These are phyloP conservation scores for Scleroderma bovista DNA, from an alignment of 768 basidiomycete species.

Conservation along the genomic window DNA sequence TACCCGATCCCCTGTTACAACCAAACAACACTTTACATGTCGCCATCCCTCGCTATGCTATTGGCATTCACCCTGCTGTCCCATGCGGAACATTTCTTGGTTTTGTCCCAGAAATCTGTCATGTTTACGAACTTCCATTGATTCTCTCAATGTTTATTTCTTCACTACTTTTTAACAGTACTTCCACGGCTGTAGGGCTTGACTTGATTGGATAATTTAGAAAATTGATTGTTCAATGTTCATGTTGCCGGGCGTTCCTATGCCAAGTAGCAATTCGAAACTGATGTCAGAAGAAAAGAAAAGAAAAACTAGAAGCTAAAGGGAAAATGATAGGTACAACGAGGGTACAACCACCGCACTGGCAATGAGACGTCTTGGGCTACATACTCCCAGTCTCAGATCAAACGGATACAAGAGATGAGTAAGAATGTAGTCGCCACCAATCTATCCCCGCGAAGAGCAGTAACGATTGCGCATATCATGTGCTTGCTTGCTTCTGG, in stretches of 20 bases:
- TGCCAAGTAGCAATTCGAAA: too few species aligned
- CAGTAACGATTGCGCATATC: neutral
- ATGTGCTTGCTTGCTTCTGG: neutral
- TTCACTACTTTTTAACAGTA: constrained; percentile 3
- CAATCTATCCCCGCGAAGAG: neutral
- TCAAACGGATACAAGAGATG: too few species aligned
- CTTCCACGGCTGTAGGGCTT: neutral
- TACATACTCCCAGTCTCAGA: too few species aligned
- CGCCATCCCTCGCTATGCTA: constrained; percentile 11
- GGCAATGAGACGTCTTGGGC: too few species aligned
- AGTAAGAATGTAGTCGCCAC: too few species aligned
- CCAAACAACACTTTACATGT: constrained; percentile 10
- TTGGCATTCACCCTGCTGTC: constrained; percentile 15
- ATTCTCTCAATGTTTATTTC: constrained; percentile 4
- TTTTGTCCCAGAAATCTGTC: constrained; percentile 10
- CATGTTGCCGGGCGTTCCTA: too few species aligned
- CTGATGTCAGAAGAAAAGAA: too few species aligned
- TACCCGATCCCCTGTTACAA: constrained; percentile 16
- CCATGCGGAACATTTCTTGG: constrained; percentile 11
- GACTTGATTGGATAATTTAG: neutral
- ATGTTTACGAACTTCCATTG: constrained; percentile 21
- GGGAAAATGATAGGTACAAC: too few species aligned
- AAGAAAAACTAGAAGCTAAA: too few species aligned
- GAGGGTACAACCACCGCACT: too few species aligned
- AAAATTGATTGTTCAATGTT: neutral